These are phyloP conservation scores for Cercospora sp. DNA, from an alignment of 2,329 filamentous ascomycete genomes.

Conservation along the genomic window DNA sequence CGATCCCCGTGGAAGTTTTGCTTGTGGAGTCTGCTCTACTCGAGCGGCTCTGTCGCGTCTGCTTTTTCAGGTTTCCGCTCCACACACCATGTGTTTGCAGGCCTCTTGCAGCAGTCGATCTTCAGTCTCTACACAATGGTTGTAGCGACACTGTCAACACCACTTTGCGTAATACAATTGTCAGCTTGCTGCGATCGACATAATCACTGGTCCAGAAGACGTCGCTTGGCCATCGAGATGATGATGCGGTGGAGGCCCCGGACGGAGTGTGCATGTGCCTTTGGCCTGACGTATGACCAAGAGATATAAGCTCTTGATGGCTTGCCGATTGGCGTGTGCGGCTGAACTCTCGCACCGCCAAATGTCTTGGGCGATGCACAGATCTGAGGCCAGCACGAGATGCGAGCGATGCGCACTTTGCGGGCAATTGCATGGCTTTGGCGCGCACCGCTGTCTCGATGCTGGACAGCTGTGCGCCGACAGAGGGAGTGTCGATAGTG, in stretches of 20 bases:
- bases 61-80: neutral
- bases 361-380: constrained; percentile 6
- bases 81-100: neutral
- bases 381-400: neutral
- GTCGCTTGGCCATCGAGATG: constrained; percentile 16
- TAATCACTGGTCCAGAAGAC: neutral
- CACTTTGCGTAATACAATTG: neutral
- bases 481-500: neutral
- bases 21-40: neutral
- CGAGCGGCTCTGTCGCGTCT: neutral
- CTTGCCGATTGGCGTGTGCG: constrained; percentile 1
- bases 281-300: constrained; percentile 17
- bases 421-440: neutral
- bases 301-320: constrained; percentile 17
- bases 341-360: neutral
- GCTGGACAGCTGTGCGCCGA: neutral
- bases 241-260: constrained; percentile 15
- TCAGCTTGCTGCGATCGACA: neutral
- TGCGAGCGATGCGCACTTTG: neutral
- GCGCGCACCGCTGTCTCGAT: neutral
- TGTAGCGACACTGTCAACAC: neutral
- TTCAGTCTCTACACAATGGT: neutral
- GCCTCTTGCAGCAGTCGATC: neutral
- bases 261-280: constrained; percentile 5
- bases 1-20: constrained; percentile 10